phyloP scores from a whole-genome alignment of 2,329 filamentous ascomycete genomes.

The Fusarium scirpi region DNA sequence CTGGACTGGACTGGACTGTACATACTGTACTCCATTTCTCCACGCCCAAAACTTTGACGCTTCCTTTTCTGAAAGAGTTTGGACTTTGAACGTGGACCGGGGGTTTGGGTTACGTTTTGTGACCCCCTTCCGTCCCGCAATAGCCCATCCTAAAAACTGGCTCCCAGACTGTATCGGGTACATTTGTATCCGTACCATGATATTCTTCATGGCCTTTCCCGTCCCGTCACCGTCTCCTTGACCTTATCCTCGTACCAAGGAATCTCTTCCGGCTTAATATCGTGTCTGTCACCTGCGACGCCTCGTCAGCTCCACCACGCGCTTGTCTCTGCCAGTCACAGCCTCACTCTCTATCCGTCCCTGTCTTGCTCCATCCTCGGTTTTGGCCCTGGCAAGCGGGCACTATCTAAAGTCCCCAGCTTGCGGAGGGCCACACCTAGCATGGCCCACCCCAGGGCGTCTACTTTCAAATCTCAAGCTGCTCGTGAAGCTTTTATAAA shows the following conservation, averaged over 20 bases:
- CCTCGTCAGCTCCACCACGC: conserved; percentile 46
- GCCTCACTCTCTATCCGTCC: conserved; percentile 34
- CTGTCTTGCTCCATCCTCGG: conserved; percentile 47
- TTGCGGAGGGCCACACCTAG: conserved; percentile 46
- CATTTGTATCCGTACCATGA: conserved; percentile 16
- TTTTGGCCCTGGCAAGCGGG: conserved; percentile 45
- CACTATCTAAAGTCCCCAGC: conserved; percentile 45
- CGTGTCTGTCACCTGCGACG: conserved; percentile 50
- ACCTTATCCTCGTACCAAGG: conserved; percentile 41
- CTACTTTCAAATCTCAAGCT: conserved; percentile 38
- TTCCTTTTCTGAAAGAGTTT: conserved; percentile 30
- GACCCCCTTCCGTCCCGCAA: conserved; percentile 43
- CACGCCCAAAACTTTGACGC: conserved; percentile 41
- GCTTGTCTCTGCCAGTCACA: conserved; percentile 46
- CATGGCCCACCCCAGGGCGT: conserved; percentile 44
- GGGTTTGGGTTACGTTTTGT: conserved; percentile 41
- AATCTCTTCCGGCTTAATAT: conserved; percentile 53
- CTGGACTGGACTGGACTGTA: conserved; percentile 14
- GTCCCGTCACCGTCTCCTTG: conserved; percentile 28
- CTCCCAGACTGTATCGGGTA: conserved; percentile 35
- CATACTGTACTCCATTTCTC: conserved; percentile 16
- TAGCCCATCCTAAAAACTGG: conserved; percentile 36
- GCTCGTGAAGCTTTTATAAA: conserved; percentile 53
- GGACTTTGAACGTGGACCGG: conserved; percentile 23
- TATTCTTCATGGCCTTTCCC: conserved; percentile 17